A percentile compares a stretch with the other conserved stretches of the same genome.
phyloP scores from a whole-genome alignment of 306 rosid genomes.

The Trifolium repens region DNA sequence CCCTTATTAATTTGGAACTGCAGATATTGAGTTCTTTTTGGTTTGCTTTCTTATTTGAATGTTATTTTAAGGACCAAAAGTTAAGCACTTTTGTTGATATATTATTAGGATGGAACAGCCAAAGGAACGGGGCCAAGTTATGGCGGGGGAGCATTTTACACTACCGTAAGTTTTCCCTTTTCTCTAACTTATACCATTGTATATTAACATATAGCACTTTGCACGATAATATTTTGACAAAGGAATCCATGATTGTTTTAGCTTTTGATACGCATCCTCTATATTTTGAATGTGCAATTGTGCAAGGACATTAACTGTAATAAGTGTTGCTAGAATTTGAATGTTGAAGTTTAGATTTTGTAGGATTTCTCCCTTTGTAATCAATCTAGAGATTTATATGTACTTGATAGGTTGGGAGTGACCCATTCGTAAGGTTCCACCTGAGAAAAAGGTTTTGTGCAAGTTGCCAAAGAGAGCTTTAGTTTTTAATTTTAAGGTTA shows the following conservation, averaged over 20 bases:
- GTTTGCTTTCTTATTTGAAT: constrained; percentile 2
- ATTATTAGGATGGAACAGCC: constrained; percentile 50
- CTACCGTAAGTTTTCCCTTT: constrained; percentile 59
- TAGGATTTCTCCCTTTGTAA: background rate
- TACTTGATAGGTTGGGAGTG: constrained; percentile 30
- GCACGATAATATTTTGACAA: constrained; percentile 18
- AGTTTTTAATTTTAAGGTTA: background rate
- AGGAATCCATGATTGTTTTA: constrained; percentile 10
- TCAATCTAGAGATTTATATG: constrained; percentile 8
- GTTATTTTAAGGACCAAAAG: constrained; percentile 6
- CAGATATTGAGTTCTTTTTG: constrained; percentile 20
- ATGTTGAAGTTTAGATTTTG: background rate
- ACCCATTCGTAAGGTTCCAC: constrained; percentile 13
- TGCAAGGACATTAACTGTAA: background rate
- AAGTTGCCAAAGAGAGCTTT: constrained; percentile 1
- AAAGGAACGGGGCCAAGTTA: constrained; percentile 59
- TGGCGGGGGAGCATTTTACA: constrained; percentile 72
- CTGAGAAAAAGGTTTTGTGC: constrained; percentile 23
- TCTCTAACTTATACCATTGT: constrained; percentile 19
- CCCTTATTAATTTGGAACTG: constrained; percentile 28
- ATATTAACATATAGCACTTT: constrained; percentile 12
- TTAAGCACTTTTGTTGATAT: constrained; percentile 26
- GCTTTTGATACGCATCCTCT: constrained; percentile 6
- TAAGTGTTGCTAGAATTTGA: constrained; percentile 4
- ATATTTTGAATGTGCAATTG: constrained; percentile 16